Evolutionary conservation across 2,329 filamentous ascomycete species (phyloP).

Genomic region (Alternaria sp.): DNA sequence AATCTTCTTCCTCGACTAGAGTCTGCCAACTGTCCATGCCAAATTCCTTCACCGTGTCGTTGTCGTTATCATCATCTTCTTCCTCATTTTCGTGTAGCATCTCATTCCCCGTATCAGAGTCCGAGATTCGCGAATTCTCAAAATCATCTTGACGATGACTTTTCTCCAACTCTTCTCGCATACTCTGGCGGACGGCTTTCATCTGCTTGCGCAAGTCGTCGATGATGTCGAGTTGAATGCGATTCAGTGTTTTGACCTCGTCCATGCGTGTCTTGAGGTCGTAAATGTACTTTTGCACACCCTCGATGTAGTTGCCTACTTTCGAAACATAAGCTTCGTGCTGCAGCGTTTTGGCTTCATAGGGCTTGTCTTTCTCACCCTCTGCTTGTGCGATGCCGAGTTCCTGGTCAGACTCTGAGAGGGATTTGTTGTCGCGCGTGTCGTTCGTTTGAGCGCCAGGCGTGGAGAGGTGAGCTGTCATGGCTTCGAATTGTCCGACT

Average conservation of each 20-base stretch:
- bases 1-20: constrained; percentile 8
- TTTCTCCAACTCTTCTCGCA: constrained; percentile 18
- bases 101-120: not conserved
- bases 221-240: constrained; percentile 46
- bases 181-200: constrained; percentile 24
- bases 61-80: not conserved
- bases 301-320: constrained; percentile 40
- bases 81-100: not conserved
- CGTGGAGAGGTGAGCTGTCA: constrained; percentile 41
- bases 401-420: constrained; percentile 23
- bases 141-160: not conserved
- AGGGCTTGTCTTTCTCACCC: constrained; percentile 9
- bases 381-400: constrained; percentile 12
- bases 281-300: constrained; percentile 37
- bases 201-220: constrained; percentile 39
- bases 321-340: constrained; percentile 35
- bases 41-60: constrained; percentile 10
- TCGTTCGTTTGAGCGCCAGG: constrained; percentile 38
- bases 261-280: constrained; percentile 45
- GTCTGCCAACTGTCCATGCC: constrained; percentile 29
- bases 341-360: constrained; percentile 13
- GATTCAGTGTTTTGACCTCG: constrained; percentile 46
- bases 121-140: not conserved
- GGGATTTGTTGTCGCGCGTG: constrained; percentile 31
- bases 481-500: constrained; percentile 45